Percentiles rank a stretch among this genome's conserved stretches.
Evolutionary conservation across 257 asterid genomes (phyloP).

Genomic region (Lycium barbarum): DNA sequence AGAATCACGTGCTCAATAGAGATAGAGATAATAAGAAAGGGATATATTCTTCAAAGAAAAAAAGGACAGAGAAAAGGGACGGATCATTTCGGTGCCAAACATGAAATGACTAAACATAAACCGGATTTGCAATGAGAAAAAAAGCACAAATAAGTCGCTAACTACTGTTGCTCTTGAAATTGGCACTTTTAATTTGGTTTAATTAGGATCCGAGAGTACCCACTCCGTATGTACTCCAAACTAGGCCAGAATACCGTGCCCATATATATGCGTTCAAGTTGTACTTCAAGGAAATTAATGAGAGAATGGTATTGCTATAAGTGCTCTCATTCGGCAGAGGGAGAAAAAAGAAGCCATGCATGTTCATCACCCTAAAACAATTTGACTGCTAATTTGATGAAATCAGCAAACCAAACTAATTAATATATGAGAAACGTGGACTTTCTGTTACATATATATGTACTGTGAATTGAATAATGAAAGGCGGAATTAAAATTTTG

Average conservation of each 20-base stretch:
- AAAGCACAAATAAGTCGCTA: not conserved
- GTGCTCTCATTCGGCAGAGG: not conserved
- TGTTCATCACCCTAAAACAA: not conserved
- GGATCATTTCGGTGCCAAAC: conserved; percentile 30
- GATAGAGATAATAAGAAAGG: not conserved
- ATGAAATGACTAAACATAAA: conserved; percentile 28
- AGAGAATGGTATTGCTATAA: not conserved
- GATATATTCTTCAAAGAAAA: not conserved
- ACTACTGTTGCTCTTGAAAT: not conserved
- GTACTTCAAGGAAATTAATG: not conserved
- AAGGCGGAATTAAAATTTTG: too few species aligned
- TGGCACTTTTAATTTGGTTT: not conserved
- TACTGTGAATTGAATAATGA: too few species aligned
- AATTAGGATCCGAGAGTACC: not conserved
- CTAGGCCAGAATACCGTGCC: not conserved
- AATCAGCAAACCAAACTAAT: not conserved
- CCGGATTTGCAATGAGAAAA: conserved; percentile 14
- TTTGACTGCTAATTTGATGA: not conserved
- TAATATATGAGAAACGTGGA: not conserved
- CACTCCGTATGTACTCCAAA: not conserved
- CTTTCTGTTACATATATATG: not conserved
- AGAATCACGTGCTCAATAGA: conserved; percentile 11
- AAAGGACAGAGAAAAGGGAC: not conserved
- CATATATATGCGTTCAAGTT: not conserved
- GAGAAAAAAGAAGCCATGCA: not conserved